These are phyloP conservation scores for Calocera viscosa DNA, from an alignment of 768 basidiomycete genomes.

Conservation along the genomic window DNA sequence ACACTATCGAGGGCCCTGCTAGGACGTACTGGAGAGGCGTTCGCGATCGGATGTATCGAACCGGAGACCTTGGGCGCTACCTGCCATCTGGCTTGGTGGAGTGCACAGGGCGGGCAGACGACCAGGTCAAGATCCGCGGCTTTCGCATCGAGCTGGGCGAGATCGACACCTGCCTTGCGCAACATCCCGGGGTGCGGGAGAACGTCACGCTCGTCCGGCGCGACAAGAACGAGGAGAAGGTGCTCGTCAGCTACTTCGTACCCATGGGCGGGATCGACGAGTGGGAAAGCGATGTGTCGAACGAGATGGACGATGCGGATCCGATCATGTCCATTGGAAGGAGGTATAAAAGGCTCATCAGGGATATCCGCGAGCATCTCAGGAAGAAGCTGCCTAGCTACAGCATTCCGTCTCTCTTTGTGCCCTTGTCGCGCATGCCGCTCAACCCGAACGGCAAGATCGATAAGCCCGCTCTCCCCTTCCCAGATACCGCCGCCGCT, in stretches of 20 bases:
- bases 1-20: slow-evolving; percentile 69
- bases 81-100: slow-evolving; percentile 85
- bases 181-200: slow-evolving; percentile 88
- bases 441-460: slow-evolving; percentile 98
- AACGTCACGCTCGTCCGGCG: slow-evolving; percentile 93
- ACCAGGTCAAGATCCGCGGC: slow-evolving; percentile 98
- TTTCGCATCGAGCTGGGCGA: slow-evolving; percentile 98
- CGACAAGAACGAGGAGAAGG: slow-evolving; percentile 99
- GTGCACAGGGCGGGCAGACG: slow-evolving; percentile 93
- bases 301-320: slow-evolving; percentile 42
- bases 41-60: slow-evolving; percentile 93
- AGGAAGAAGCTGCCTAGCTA: slow-evolving; percentile 95
- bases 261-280: slow-evolving; percentile 56
- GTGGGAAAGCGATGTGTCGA: slow-evolving; percentile 43
- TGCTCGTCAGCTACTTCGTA: slow-evolving; percentile 93
- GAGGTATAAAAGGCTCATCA: slow-evolving; percentile 77
- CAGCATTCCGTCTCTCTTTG: slow-evolving; percentile 88
- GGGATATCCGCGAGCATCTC: slow-evolving; percentile 85
- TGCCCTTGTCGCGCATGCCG: slow-evolving; percentile 89
- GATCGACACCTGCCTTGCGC: slow-evolving; percentile 89
- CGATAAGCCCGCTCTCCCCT: slow-evolving; percentile 95
- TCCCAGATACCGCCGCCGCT: slow-evolving; percentile 83
- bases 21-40: slow-evolving; percentile 85
- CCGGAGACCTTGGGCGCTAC: slow-evolving; percentile 93
- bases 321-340: slow-evolving; percentile 59